A percentile compares a stretch with the other conserved stretches of the same genome.
phyloP scores from a whole-genome alignment of 306 rosid species.

The Cucurbita argyrosperma region DNA sequence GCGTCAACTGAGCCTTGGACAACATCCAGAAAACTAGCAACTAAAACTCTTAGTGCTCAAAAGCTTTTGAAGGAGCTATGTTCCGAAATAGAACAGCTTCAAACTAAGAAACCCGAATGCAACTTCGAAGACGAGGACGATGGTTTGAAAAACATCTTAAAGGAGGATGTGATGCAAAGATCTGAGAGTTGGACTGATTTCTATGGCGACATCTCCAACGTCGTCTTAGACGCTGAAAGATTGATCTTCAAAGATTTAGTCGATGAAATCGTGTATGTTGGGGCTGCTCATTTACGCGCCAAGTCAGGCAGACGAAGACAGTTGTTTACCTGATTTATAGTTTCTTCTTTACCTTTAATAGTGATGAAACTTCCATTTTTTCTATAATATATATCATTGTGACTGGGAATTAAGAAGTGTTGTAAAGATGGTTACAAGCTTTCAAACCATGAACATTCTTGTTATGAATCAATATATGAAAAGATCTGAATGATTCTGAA shows the following conservation, averaged over 20 bases:
- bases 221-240: conserved; percentile 65
- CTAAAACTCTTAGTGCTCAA: conserved; percentile 63
- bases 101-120: conserved; percentile 27
- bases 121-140: conserved; percentile 24
- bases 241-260: conserved; percentile 69
- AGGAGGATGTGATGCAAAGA: conserved; percentile 52
- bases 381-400: not conserved
- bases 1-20: conserved; percentile 42
- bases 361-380: not conserved
- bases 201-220: conserved; percentile 40
- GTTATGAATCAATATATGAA: not conserved
- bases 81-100: conserved; percentile 56
- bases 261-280: conserved; percentile 59
- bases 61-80: conserved; percentile 80
- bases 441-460: not conserved
- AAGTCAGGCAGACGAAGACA: conserved; percentile 52
- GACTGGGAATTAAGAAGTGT: not conserved
- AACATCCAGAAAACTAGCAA: conserved; percentile 39
- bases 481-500: not conserved
- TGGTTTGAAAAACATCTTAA: conserved; percentile 28
- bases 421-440: not conserved
- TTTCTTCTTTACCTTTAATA: conserved; percentile 1
- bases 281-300: conserved; percentile 39
- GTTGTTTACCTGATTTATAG: conserved; percentile 9
- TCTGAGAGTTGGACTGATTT: conserved; percentile 63